Base-by-base conservation (phyloP, 768 basidiomycete species). In the Leccinum variicolor region DNA sequence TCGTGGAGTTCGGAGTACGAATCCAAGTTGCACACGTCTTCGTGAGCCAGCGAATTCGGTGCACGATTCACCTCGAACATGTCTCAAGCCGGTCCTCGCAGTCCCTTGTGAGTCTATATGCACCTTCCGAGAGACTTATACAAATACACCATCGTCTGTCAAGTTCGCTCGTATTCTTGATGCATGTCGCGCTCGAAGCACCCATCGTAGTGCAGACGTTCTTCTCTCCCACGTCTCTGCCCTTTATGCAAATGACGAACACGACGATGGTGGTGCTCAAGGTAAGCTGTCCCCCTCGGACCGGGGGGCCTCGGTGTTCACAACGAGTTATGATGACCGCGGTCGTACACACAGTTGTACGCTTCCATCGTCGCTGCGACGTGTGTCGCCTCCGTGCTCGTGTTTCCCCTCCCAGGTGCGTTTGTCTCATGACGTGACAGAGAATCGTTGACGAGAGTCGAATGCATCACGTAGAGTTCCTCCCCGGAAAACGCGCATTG, bases 401-500 rank as follows among this genome's bases (percentile, higher is more conserved):
- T 81, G 55, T 92, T 78, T 65, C 69, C 80, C 5, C 80, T 94
- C 13, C 92, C 91, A 64, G 90, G 90, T 86, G 47, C 36, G 82
- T 34, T 33, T 33, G 39, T 76, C 28, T 49, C 29, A 9, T 13
- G 23, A 9, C 31, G 28, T 21, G 10, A 28, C 21, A 3, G 3
- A 34, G 15, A 8, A 34, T 3, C 28, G 13, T 19, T 51, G 33
- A 51, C 21, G 14, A 33, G 28, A 50, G 31, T 21, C 7, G 6
- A 19, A 36, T 17, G 47, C 17, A 7, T 29, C 4, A 8, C 31
- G 9, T 60, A 90, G 91, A 93, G 63, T 92, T 89, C 71, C 74
- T 93, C 3, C 92, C 91, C 0, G 90, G 90, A 11, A 94, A 94
- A 75, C 84, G 92, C 15, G 92, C 89, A 0, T 71, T 93, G 9